Base-by-base conservation (phyloP, 179 eudicot species). In the Silene noctiflora region DNA sequence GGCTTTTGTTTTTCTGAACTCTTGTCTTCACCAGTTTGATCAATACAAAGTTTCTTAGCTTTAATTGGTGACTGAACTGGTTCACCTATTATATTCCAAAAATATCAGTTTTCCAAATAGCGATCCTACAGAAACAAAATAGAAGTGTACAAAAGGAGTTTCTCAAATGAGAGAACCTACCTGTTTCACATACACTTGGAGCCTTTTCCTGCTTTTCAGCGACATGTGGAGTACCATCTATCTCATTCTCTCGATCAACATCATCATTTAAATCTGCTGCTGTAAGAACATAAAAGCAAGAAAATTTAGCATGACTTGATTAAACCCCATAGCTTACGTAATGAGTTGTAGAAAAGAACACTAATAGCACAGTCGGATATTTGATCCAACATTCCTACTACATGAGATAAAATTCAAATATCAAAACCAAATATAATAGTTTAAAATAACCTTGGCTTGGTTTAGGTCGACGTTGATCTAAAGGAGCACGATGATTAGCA, bases 1-100 rank as follows among this genome's bases (percentile, higher is more conserved):
- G 76, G 88, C 98, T 92, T 90, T 79, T 89, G 98, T 76, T 88
- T 94, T 69, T 92, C 93, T 42, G 96, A 87, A 77, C 75, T 73
- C 16, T 53, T 83, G 63, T 82, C 89, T 74, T 78, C 87, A 53
- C 76, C 84, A 73, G 79, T 79, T 48, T 68, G 76, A 70, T 58
- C 82, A 74, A 69, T 77, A 58, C 69, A 19, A 27, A 73, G 73
- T 71, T 60, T 73, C 68, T 79, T 74, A 44, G 71, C 81, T 74
- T 84, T 83, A 69, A 69, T 81, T 53, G 59, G 58, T 64, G 84
- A 65, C 81, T 84, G 76, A 53, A 51, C 68, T 39, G 73, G n/a
- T 71, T 79, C 80, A 61, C 72, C 86, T 84, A 69, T 3, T 29
- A 59, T 22, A 72, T 61, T n/a, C 21, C 73, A 78, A 31, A 10